phyloP scores from a whole-genome alignment of 208 protist species.

The Wallacemonas sp. region DNA sequence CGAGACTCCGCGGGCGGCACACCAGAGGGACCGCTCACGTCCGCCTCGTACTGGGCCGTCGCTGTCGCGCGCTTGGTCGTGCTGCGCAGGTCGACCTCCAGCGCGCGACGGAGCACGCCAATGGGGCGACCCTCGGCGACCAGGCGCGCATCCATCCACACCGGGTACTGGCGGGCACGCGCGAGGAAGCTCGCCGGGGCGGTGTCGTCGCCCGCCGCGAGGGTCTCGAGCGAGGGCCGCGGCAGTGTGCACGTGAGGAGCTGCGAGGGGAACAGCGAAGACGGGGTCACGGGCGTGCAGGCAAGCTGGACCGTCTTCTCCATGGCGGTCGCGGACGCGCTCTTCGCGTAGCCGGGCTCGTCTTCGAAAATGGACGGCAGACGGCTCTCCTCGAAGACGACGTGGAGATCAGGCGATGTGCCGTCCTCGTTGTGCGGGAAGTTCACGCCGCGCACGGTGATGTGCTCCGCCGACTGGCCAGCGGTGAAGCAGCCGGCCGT shows the following conservation, averaged over 20 bases:
- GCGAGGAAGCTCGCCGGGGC: background rate
- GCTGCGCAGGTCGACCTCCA: slow-evolving; percentile 49
- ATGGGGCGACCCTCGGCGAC: slow-evolving; percentile 17
- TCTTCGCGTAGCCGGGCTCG: background rate
- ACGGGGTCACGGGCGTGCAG: slow-evolving; percentile 38
- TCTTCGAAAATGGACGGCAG: slow-evolving; percentile 15
- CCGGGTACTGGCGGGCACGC: slow-evolving; percentile 5
- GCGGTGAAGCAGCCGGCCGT: slow-evolving; percentile 60
- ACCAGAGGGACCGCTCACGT: too few relatives aligned
- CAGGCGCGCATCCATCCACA: slow-evolving; percentile 38
- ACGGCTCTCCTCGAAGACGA: slow-evolving; percentile 18
- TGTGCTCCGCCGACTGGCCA: background rate
- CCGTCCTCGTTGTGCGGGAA: slow-evolving; percentile 36
- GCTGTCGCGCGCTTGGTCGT: slow-evolving; percentile 1
- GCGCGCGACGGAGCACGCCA: slow-evolving; percentile 39
- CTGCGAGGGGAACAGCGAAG: slow-evolving; percentile 59
- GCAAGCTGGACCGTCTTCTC: slow-evolving; percentile 19
- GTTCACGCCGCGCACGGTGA: slow-evolving; percentile 56
- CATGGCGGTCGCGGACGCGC: background rate
- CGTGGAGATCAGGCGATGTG: slow-evolving; percentile 17
- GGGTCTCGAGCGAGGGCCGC: slow-evolving; percentile 36
- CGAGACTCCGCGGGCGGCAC: too few relatives aligned
- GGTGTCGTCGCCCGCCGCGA: background rate
- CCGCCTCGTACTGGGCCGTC: background rate
- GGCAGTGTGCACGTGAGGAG: slow-evolving; percentile 62